These are phyloP conservation scores for Ampelomyces quisqualis DNA, from an alignment of 2,329 filamentous ascomycete genomes.

Conservation along the genomic window DNA sequence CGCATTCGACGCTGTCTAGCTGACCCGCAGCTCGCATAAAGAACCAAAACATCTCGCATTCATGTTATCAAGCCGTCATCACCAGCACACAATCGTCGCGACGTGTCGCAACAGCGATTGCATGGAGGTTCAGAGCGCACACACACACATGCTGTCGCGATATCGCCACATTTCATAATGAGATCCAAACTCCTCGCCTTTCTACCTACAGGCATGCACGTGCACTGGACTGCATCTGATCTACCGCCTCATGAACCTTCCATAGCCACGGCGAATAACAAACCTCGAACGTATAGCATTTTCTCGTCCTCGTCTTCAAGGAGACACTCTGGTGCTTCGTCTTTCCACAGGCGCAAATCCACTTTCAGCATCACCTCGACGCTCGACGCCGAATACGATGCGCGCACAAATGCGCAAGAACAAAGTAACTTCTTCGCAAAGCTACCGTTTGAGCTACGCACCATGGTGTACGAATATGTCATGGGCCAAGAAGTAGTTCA, in stretches of 20 bases:
- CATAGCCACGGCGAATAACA: conserved; percentile 9
- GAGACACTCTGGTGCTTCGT: no score
- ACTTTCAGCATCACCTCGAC: conserved; percentile 22
- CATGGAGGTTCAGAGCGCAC: no score
- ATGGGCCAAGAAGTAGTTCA: conserved; percentile 34
- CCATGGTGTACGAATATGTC: conserved; percentile 36
- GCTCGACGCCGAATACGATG: conserved; percentile 25
- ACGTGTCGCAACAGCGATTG: no score
- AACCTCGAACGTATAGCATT: conserved; percentile 15
- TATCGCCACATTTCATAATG: conserved; percentile 4
- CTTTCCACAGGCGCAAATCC: conserved; percentile 29
- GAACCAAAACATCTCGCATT: conserved; percentile 2
- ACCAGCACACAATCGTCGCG: not conserved
- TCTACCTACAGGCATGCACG: conserved; percentile 24
- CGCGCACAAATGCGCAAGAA: conserved; percentile 29
- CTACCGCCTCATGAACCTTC: conserved; percentile 13
- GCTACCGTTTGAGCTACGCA: conserved; percentile 36
- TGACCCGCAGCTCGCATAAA: conserved; percentile 1
- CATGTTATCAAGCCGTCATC: conserved; percentile 3
- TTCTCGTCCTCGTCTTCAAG: not conserved
- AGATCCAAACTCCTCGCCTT: conserved; percentile 10
- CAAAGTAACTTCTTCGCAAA: conserved; percentile 33
- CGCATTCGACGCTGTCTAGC: conserved; percentile 4
- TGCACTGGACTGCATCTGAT: conserved; percentile 33
- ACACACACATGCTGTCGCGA: no score